Base-by-base conservation (phyloP, 225 moss, liverwort and hornwort genomes). In the Polytrichum commune region DNA sequence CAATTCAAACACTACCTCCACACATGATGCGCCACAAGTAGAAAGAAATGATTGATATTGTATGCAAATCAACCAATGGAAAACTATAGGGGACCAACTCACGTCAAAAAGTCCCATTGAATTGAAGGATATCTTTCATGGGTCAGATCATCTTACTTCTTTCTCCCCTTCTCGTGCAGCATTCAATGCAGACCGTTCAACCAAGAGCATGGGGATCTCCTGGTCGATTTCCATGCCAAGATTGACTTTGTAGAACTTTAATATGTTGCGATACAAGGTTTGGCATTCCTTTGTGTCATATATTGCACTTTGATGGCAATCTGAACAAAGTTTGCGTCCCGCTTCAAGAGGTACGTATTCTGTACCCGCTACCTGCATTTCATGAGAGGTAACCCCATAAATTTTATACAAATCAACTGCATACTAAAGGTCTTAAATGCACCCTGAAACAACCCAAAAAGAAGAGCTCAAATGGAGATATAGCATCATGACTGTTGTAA, bases 201-300 rank as follows among this genome's bases (percentile, higher is more conserved):
- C 90, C 28, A 92, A 68, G 54, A 78, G 79, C 72, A 92, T 79
- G 18, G 90, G 90, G 46, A 90, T 74, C 53, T 83, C 80, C 38
- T 85, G 84, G 4, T 90, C 79, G 8, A 92, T 75, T 70, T 30
- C 81, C 84, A 92, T 80, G 63, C 77, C 85, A 24, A 75, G 33
- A 0, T 73, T 54, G 0, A 24, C 20, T 62, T 85, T 82, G 72
- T 90, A 92, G 53, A 86, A 90, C 65, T 77, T 78, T 29, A 84
- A 32, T 23, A 92, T 82, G 8, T 80, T 82, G 0, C 77, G 72
- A 23, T 84, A 84, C 26, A 92, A 55, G 5, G 82, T 73, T 69
- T 88, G 86, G 25, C 84, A 74, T n/a, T 77, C 84, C 24, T 69
- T 81, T 18, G 84, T 76, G 62, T 86, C 81, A 55, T 82, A 68